Evolutionary conservation across 192 early-diverging fungal species (phyloP), one percentile per base, ranked within the genome.

Genomic region (Obelidium mucronatum): DNA sequence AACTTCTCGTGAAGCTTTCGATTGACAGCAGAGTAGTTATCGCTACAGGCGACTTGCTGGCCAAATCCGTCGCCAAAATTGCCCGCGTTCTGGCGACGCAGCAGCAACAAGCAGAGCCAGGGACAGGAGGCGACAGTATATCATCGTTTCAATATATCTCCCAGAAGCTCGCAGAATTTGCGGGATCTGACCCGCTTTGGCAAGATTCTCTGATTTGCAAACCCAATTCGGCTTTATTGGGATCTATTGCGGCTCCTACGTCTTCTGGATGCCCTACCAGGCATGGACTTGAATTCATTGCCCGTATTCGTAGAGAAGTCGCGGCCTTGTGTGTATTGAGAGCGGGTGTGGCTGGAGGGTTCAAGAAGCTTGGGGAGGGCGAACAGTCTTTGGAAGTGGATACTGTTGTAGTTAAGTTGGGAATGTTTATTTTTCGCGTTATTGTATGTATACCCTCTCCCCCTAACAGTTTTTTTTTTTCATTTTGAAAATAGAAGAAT

Each of bases 11-110:
- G 11, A 74, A 74, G 31, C 56, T 74, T 6, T 74, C 72, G 8
- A 42, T 63, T 13, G 72, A 74, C 60, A 19, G 40, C n/a, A 33
- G 59, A 6, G 19, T 74, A 5, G 52, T 51, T 22, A 22, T 34
- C 13, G 35, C 59, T 8, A 74, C 72, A 3, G 72, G 35, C 3
- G 60, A 40, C 24, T 30, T 74, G 2, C 40, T 74, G 24, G 72
- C 72, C 24, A 62, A 37, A 24, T 48, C 33, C 42, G 72, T 74
- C 6, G 15, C 72, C 11, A 74, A 74, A 74, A 36, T 74, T 39
- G 72, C 58, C 3, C 72, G 72, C 8, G 30, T 40, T 40, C 69
- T 58, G 6, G 53, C 69, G 13, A 58, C 52, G 1, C n/a, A n/a
- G n/a, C n/a, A n/a, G n/a, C 11, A 60, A 30, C 33, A 30, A 3